Evolutionary conservation across 192 early-diverging fungal species (phyloP).

Genomic region (Kickxella alabastrina): DNA sequence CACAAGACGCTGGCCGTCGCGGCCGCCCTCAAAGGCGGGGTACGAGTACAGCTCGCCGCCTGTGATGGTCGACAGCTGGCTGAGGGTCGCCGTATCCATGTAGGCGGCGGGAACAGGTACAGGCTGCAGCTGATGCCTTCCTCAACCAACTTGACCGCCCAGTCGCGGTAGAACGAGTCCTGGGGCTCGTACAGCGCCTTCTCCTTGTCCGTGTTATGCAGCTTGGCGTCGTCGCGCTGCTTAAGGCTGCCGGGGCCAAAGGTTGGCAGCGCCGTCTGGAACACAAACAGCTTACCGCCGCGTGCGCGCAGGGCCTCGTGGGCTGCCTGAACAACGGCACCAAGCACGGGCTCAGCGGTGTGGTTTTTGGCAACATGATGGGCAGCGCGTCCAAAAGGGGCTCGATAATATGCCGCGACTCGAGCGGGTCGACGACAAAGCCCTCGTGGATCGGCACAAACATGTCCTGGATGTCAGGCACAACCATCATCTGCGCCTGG

Average conservation of each 20-base stretch:
- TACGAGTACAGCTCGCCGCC: slow-evolving; percentile 84
- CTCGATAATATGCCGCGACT: slow-evolving; percentile 78
- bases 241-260: slow-evolving; percentile 86
- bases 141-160: slow-evolving; percentile 77
- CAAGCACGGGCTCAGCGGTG: slow-evolving; percentile 69
- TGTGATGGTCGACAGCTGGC: slow-evolving; percentile 74
- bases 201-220: slow-evolving; percentile 92
- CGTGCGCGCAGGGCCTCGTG: slow-evolving; percentile 66
- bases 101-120: slow-evolving; percentile 89
- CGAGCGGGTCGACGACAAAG: slow-evolving; percentile 80
- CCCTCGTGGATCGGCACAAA: slow-evolving; percentile 94
- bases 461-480: slow-evolving; percentile 84
- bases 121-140: slow-evolving; percentile 82
- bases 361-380: slow-evolving; percentile 72
- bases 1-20: slow-evolving; percentile 69
- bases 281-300: slow-evolving; percentile 88
- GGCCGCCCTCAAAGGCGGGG: slow-evolving; percentile 70
- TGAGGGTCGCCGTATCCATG: slow-evolving; percentile 83
- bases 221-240: slow-evolving; percentile 83
- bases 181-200: slow-evolving; percentile 80
- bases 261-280: slow-evolving; percentile 83
- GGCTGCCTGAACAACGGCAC: slow-evolving; percentile 74
- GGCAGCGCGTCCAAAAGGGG: slow-evolving; percentile 78
- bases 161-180: slow-evolving; percentile 78
- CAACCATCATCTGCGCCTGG: slow-evolving; percentile 92